Evolutionary conservation across 345 rosid species (phyloP), one percentile per base, ranked within the genome.

Genomic region (Euphorbia pulcherrima): DNA sequence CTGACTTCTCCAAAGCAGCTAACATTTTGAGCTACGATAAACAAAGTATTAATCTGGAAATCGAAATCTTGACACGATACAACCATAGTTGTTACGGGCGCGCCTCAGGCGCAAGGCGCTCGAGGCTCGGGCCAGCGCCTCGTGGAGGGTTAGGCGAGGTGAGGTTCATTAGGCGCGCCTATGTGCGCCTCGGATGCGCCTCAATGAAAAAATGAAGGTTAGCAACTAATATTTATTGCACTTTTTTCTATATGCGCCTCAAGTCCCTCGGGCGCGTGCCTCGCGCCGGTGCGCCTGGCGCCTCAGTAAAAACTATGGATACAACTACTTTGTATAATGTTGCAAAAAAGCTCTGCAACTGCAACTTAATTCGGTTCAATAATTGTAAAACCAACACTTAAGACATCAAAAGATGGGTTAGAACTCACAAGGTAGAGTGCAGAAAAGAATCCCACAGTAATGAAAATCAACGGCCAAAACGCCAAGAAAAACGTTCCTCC

Each of bases 401-500:
- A 28, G 20, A 39, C 24, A 47, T 64, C 17, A 2, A 8, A 71
- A 23, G 23, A 62, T 3, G 47, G 73, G 29, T 71, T 62, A 56
- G 41, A 73, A 75, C 89, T 85, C 85, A 91, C 99, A 17, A 88
- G 71, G 87, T 85, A 89, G 60, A 94, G 83, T 17, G 88, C 93
- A 44, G 84, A 86, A 79, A 91, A 91, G 71, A 79, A 72, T 11
- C 84, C 88, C 20, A 84, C 78, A 20, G 95, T 89, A 76, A 83
- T 41, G 67, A 94, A 78, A 35, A 89, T 86, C 88, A 91, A 65
- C 0, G 97, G 97, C 89, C 96, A 82, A 75, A 94, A 91, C 41
- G 79, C 89, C 75, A 91, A 70, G 84, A 91, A 94, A 87, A 89
- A 94, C 21, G 97, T 89, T 60, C 97, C 97, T 69, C 99, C 99